Base-by-base conservation (phyloP, 2,329 filamentous ascomycete species). In the Aspergillus quadricinctus region DNA sequence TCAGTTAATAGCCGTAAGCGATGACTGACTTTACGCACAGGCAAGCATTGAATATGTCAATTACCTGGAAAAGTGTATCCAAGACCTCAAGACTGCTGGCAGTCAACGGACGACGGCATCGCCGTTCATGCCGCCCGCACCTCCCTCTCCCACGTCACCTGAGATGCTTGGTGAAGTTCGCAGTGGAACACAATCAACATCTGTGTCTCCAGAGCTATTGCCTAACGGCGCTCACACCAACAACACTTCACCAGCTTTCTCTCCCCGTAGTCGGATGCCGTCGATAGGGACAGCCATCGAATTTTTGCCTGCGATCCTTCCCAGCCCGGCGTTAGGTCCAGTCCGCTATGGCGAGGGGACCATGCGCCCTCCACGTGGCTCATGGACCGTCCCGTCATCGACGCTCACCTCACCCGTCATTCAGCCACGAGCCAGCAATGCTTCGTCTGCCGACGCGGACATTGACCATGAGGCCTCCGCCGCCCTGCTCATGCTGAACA, bases 1-100 rank as follows among this genome's bases (percentile, higher is more conserved):
- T 55, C 31, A 17, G 60, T 14, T 64, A 31, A n/a, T 21, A 49
- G 49, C 48, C 29, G 9, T 49, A 56, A 19, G 46, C 46, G 19
- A 51, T 35, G 6, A 41, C 58, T 63, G 49, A 58, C 28, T 37
- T 10, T 31, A 31, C 1, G 60, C 27, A 10, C 61, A 96, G 92
- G 93, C 93, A 4, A 94, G 92, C 49, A 97, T 97, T 58, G 94
- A 97, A 66, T 97, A 99, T 66, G 86, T 97, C 61, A 88, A 90
- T 58, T 99, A 99, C 70, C 83, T 99, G 14, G 90, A 97, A 71
- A 88, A 91, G 69, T 97, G 93, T 67, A 85, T 97, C 40, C 74
- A 81, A 31, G 89, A 93, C 67, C 80, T 97, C 54, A 92, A 96
- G 72, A 81, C 81, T 4, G 77, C 69, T 40, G 75, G 66, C 21